Evolutionary conservation across 2,329 filamentous ascomycete genomes (phyloP), one percentile per base, ranked within the genome.

Genomic region (Penicillium sp.): DNA sequence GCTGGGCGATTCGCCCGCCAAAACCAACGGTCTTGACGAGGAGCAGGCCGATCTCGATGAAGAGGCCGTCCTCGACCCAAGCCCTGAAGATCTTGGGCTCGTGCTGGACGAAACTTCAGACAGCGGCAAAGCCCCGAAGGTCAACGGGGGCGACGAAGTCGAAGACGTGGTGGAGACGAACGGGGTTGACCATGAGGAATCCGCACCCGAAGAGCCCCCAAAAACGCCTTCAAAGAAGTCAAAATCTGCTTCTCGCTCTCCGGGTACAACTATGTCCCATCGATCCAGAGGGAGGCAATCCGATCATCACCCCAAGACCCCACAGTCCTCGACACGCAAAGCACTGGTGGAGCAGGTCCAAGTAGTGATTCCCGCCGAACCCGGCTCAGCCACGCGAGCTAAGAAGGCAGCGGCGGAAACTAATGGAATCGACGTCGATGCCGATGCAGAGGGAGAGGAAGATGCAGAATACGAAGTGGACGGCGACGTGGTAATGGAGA

Each of bases 401-500:
- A 51, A 58, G 31, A 56, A 53, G 22, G 36, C 28, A 3, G 9
- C 39, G 5, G 31, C 49, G 24, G 50, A 58, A 22, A 48, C 55
- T 7, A 63, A 66, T 36, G 66, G 62, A 7, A 57, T 57, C 13
- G 55, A 58, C 13, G 39, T 40, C 3, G 56, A 60, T n/a, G 40
- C 44, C 5, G 61, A 61, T 41, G 60, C 48, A 6, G 57, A 63
- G n/a, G 60, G 55, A 13, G 67, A 69, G 41, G 61, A 61, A 5
- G 67, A 69, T 39, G 59, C 59, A 3, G 67, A 63, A 38, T 63
- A 61, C 31, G 61, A 63, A 42, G 52, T 61, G 38, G 61, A 63
- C 45, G 63, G 54, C 24, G 64, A 65, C 45, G 54, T 61, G 31
- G 63, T 66, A 41, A 69, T 69, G 67, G 63, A 65, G 47, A 57